Evolutionary conservation across 768 basidiomycete species (phyloP).

Genomic region (Macrolepiota albuminosa): DNA sequence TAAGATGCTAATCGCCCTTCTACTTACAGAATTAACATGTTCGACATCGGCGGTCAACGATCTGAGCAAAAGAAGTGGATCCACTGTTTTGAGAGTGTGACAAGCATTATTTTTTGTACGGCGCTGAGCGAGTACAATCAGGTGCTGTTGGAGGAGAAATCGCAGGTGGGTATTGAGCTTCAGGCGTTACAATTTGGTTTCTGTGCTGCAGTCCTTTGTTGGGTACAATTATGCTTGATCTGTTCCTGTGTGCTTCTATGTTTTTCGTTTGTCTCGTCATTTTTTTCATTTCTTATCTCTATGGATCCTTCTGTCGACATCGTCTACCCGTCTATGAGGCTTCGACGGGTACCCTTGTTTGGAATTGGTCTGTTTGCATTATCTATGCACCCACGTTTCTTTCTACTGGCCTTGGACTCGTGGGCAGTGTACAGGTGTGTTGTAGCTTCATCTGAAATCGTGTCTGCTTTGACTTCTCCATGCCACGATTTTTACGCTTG

Average conservation of each 20-base stretch:
- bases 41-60: slow-evolving; percentile 77
- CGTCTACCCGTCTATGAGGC: too few species aligned
- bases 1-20: background rate
- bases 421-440: background rate
- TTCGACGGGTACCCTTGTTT: too few species aligned
- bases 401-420: too few species aligned
- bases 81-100: slow-evolving; percentile 26
- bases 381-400: too few species aligned
- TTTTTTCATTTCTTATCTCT: too few species aligned
- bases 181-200: background rate
- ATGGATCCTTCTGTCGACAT: too few species aligned
- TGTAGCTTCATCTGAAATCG: background rate
- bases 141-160: slow-evolving; percentile 64
- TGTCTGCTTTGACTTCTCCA: background rate
- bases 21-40: slow-evolving; percentile 52
- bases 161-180: slow-evolving; percentile 39
- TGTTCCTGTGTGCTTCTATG: too few species aligned
- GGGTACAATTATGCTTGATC: too few species aligned
- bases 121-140: slow-evolving; percentile 73
- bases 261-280: too few species aligned
- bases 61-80: slow-evolving; percentile 84
- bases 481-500: background rate
- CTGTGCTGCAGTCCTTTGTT: background rate
- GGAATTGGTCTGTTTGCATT: too few species aligned
- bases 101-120: slow-evolving; percentile 68